Evolutionary conservation across 1,284 basidiomycete genomes (phyloP), one percentile per base, ranked within the genome.

Genomic region (Moesziomyces sp.): DNA sequence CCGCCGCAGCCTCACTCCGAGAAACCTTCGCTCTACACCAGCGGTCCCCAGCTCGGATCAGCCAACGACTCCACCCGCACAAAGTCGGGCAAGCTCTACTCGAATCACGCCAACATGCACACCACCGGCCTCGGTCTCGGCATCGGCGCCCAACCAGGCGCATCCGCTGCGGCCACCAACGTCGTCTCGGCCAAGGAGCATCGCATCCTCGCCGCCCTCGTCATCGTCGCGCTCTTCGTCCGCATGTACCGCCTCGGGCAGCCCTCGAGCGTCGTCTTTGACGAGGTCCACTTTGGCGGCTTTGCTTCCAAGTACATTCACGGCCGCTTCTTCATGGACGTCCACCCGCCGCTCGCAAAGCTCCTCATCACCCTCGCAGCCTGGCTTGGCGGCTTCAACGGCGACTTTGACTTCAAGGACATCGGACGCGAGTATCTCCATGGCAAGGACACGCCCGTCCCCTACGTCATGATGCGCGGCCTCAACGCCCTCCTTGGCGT

Each of bases 331-430:
- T 93, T 86, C 89, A 89, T 99, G 85, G 97, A 99, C 82, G 96
- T 99, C 1, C 96, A 99, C 83, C 96, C 97, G 0, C 97, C 97
- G 2, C 87, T 99, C 7, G 96, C 95, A 33, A 99, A 99, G 84
- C 88, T 99, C 23, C 87, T 99, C 61, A 94, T 99, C 79, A 96
- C 96, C 0, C 87, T 97, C 26, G 92, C 92, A 8, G 94, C 90
- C 0, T 96, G 92, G 82, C 65, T 97, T 5, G 92, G 89, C 53
- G 93, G 97, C n/a, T 99, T 93, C 80, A 88, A 96, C 74, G 97
- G 96, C 2, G 87, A 92, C 49, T 97, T 97, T 84, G 94, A 97
- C 84, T 99, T 99, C 85, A 93, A 95, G 84, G 93, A 97, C 68
- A 98, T 99, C 76, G 94, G 90, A 86, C 59, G 58, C 45, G 81